Base-by-base conservation (phyloP, 805 yeast genomes). In the Nakazawaea ishiwadae region DNA sequence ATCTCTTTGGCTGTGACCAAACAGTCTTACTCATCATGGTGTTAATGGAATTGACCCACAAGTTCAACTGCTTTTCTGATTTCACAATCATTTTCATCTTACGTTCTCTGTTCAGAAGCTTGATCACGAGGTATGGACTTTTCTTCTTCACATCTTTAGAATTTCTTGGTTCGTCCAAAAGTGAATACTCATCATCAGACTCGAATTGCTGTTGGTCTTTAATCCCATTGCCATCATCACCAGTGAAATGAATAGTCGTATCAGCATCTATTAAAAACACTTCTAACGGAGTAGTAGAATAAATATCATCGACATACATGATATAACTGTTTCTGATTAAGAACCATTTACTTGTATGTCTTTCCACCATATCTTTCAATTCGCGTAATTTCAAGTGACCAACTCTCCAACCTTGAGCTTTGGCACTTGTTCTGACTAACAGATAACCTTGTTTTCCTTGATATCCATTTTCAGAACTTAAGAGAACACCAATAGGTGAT, bases 311-410 rank as follows among this genome's bases (percentile, higher is more conserved):
- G 1, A 89, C 96, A 56, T 86, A 85, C 64, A 84, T 77, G 31
- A 93, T 70, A 53, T 87, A 93, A 1, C 96, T 83, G 55, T 81
- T 83, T 44, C 98, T 74, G 2, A 93, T 77, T 43, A 93, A 64
- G 48, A 88, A 79, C 99, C 99, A 93, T 60, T 93, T 93, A 31
- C 81, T 81, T 0, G 95, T 81, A 50, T 95, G 91, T 60, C 99
- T 79, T 48, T 77, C 80, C 39, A 91, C 84, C 96, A 93, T 88
- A 28, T 86, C 89, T 50, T 77, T 75, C 52, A 88, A 66, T 53
- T 87, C 97, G 47, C 79, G 75, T 6, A 86, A 78, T 47, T 76
- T 79, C 60, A 88, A 77, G 56, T 91, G 97, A 3, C 93, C 85
- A 5, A 91, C 96, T 51, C 95, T 71, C 98, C 99, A 93, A 2